phyloP scores from a whole-genome alignment of 345 rosid genomes.

The Rhizophora apiculata region DNA sequence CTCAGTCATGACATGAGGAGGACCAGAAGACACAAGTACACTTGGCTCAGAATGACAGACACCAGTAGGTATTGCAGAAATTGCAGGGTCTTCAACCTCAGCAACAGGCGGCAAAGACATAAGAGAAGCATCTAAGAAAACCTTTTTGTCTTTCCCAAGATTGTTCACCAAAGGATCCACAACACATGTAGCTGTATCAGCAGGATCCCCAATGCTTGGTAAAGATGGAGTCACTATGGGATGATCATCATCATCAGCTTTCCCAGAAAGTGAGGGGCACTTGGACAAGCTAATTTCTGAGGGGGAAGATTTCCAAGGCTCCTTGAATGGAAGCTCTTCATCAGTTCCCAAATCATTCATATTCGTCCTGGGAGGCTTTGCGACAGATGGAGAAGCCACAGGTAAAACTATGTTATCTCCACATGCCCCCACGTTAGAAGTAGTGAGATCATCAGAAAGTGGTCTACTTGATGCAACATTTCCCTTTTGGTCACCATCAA shows the following conservation, averaged over 20 bases:
- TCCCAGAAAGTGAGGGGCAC: neutral
- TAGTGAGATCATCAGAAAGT: conserved; percentile 16
- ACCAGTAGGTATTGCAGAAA: conserved; percentile 16
- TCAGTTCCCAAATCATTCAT: conserved; percentile 10
- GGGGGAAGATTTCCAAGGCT: conserved; percentile 15
- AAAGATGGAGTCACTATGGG: conserved; percentile 5
- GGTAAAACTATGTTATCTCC: conserved; percentile 4
- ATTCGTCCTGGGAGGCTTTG: conserved; percentile 6
- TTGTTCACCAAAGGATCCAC: conserved; percentile 10
- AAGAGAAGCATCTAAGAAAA: conserved; percentile 7
- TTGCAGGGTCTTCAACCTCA: neutral
- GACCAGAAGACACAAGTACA: neutral
- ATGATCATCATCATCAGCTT: conserved; percentile 13
- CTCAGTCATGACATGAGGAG: neutral
- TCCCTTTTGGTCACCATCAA: conserved; percentile 7
- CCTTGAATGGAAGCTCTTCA: conserved; percentile 13
- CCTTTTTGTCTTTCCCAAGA: conserved; percentile 6
- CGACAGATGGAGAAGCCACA: conserved; percentile 13
- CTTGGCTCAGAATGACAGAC: neutral
- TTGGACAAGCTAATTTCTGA: conserved; percentile 10
- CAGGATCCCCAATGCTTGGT: conserved; percentile 12
- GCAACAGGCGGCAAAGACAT: neutral
- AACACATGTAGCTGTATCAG: neutral
- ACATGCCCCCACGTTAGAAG: conserved; percentile 10
- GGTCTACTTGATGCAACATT: conserved; percentile 7